These are phyloP conservation scores for Vitellaria paradoxa DNA, from an alignment of 179 eudicot genomes.

Conservation along the genomic window DNA sequence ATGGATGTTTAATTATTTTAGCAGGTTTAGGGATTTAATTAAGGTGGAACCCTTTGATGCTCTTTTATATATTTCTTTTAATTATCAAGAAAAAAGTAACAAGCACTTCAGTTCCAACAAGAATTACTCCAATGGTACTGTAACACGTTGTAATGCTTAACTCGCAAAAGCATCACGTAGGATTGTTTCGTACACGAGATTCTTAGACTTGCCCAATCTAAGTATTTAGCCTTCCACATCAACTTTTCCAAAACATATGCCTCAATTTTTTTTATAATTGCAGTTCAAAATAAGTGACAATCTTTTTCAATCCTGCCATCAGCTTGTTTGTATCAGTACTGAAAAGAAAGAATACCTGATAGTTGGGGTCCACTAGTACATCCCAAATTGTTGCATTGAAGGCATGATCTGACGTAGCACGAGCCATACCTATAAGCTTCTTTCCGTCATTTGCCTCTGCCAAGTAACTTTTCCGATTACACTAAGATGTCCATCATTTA, in stretches of 20 bases:
- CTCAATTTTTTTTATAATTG: neutral
- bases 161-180: neutral
- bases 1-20: no score
- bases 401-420: conserved; percentile 98
- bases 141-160: no score
- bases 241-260: conserved; percentile 5
- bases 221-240: neutral
- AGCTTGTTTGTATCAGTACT: neutral
- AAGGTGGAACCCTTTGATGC: no score
- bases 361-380: conserved; percentile 93
- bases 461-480: conserved; percentile 72
- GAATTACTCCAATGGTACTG: neutral
- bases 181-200: neutral
- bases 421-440: conserved; percentile 97
- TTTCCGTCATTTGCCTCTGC: conserved; percentile 67
- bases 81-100: neutral
- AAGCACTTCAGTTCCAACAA: neutral
- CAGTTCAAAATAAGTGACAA: conserved; percentile 1
- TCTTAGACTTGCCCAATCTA: neutral
- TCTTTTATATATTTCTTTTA: no score
- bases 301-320: neutral
- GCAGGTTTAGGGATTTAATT: no score
- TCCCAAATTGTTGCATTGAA: conserved; percentile 99
- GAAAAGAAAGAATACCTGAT: conserved; percentile 58
- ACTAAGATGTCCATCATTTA: conserved; percentile 58